Base-by-base conservation (phyloP, 1,139 yeast genomes). In the Yamadazyma dendronema region DNA sequence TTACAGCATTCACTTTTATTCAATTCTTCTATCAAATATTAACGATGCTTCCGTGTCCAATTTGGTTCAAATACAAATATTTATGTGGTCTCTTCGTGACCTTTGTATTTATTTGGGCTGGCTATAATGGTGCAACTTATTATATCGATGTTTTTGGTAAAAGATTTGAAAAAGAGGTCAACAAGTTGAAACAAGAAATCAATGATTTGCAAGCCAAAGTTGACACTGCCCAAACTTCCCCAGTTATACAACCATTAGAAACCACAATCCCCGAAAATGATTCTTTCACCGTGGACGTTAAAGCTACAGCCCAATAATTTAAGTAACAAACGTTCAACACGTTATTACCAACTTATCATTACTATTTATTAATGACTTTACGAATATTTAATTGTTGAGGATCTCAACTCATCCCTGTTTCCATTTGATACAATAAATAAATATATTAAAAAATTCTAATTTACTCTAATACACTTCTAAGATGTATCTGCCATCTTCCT, bases 81-180 rank as follows among this genome's bases (percentile, higher is more conserved):
- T 75, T 85, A 1, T 87, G 95, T 30, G 79, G 84, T 0, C 51
- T 72, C 1, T 90, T 89, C 56, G 74, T 92, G 43, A 61, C 79
- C 3, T 70, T 75, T 38, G 87, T 92, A 19, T 88, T 89, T 51
- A 61, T 81, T 26, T 76, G 81, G 63, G 95, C 97, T 2, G 73
- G 89, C 34, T 87, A 84, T 59, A 90, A 92, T 50, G 98, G 98
- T 24, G 97, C 97, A 2, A 87, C 96, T 1, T 92, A 87, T 56
- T 92, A 92, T 56, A 74, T 92, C 41, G 97, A 92, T 54, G 84
- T 84, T 30, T 92, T 90, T 62, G 97, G 95, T 41, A 85, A 83
- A 55, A 73, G 88, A 52, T 81, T 85, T 61, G 95, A 82, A 54
- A 87, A 84, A 52, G 96, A 92, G 57, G 87, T 90, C 28, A 65